phyloP scores from a whole-genome alignment of 352 stramenopile genomes.

The Pythium apleroticum region DNA sequence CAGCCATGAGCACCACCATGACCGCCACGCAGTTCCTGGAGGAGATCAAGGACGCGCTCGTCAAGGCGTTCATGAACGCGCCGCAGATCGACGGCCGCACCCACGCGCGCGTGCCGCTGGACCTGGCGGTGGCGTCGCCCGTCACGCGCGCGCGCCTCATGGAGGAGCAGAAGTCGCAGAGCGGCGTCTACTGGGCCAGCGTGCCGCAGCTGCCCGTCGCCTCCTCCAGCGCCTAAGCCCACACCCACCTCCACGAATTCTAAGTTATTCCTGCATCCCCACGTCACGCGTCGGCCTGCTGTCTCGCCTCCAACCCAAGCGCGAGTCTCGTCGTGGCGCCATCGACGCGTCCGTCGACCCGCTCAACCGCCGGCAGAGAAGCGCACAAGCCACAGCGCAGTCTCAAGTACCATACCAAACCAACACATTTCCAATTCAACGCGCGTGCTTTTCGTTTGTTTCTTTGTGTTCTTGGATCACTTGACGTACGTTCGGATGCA shows the following conservation, averaged over 20 bases:
- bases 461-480: neutral
- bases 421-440: neutral
- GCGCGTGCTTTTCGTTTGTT: neutral
- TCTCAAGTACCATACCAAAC: neutral
- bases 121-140: slow-evolving; percentile 50
- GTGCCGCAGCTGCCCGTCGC: slow-evolving; percentile 54
- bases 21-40: slow-evolving; percentile 37
- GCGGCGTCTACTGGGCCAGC: slow-evolving; percentile 53
- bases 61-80: slow-evolving; percentile 77
- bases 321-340: neutral
- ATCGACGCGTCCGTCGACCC: neutral
- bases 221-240: slow-evolving; percentile 23
- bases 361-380: neutral
- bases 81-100: slow-evolving; percentile 71
- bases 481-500: neutral
- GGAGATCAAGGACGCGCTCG: slow-evolving; percentile 50
- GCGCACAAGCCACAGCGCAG: neutral
- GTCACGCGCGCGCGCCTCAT: slow-evolving; percentile 44
- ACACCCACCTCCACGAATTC: neutral
- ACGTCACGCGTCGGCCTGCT: no score
- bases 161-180: slow-evolving; percentile 59
- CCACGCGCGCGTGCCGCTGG: slow-evolving; percentile 58
- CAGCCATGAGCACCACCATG: neutral
- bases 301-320: neutral
- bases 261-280: neutral